Base-by-base conservation (phyloP, 2,329 filamentous ascomycete species). In the Graphiopsis chlorocephala region DNA sequence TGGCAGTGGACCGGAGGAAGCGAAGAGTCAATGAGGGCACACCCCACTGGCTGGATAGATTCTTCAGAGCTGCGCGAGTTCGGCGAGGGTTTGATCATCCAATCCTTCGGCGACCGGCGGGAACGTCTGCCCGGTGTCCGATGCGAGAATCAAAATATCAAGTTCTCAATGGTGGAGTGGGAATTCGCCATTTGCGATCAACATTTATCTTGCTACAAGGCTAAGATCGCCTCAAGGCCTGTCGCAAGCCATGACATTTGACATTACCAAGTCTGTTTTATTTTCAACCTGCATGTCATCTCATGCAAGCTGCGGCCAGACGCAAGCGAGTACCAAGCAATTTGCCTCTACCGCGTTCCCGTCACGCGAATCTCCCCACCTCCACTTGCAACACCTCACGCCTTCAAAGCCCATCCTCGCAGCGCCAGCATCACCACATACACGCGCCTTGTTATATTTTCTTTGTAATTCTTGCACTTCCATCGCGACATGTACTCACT, bases 21-120 rank as follows among this genome's bases (percentile, higher is more conserved):
- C 47, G 47, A 52, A 31, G 29, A 31, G 50, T 29, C 29, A 47
- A 61, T 28, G 35, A 59, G 42, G 45, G 58, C 45, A 25, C 17
- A 56, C 53, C 53, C 53, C 53, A 56, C 60, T 33, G 47, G 48
- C 15, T 50, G 53, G n/a, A 61, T 50, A 56, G 62, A 57, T 60
- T 59, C 48, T 64, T 60, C 48, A 23, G 50, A 53, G 50, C 50
- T 20, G 50, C 50, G 50, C 50, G 26, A 53, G 29, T 29, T 20
- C 20, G 33, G 45, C 57, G 57, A 47, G 35, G 35, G 26, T 61
- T 45, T 45, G n/a, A 45, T 20, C 38, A 45, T 45, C n/a, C 38
- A 45, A 45, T 45, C 38, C 38, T 45, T 45, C 38, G 38, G n/a
- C n/a, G 38, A 45, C 38, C 38, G 38, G 17, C 7, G 20, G n/a